These are phyloP conservation scores for Lactarius trivialis DNA, from an alignment of 768 basidiomycete genomes.

Conservation along the genomic window DNA sequence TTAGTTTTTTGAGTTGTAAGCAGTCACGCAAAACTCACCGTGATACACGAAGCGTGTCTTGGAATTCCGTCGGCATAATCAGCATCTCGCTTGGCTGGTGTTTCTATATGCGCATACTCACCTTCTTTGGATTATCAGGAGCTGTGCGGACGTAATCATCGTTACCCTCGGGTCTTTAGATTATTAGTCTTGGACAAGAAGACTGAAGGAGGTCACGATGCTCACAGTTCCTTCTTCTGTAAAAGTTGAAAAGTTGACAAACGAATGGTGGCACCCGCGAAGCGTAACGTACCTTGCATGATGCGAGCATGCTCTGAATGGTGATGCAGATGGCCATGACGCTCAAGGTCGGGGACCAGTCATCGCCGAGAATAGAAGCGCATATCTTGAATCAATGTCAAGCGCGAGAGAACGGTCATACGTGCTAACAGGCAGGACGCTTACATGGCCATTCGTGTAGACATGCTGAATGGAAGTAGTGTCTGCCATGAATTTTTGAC, in stretches of 20 bases:
- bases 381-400: conserved; percentile 54
- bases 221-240: conserved; percentile 60
- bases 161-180: conserved; percentile 67
- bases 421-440: conserved; percentile 21
- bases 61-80: conserved; percentile 15
- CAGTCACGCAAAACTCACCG: conserved; percentile 38
- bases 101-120: conserved; percentile 29
- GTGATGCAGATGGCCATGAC: conserved; percentile 79
- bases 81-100: background rate
- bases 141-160: conserved; percentile 74
- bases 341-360: conserved; percentile 87
- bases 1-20: background rate
- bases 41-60: conserved; percentile 81
- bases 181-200: conserved; percentile 1
- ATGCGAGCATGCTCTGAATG: conserved; percentile 87
- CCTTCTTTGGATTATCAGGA: conserved; percentile 85
- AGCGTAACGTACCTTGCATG: conserved; percentile 63
- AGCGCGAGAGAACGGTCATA: conserved; percentile 13
- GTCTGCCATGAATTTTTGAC: conserved; percentile 1
- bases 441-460: conserved; percentile 82
- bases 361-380: conserved; percentile 81
- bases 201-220: background rate
- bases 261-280: background rate
- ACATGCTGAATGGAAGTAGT: conserved; percentile 57
- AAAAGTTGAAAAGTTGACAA: background rate